Evolutionary conservation across 129 eudicot genomes (phyloP).

Genomic region (Silybum marianum): DNA sequence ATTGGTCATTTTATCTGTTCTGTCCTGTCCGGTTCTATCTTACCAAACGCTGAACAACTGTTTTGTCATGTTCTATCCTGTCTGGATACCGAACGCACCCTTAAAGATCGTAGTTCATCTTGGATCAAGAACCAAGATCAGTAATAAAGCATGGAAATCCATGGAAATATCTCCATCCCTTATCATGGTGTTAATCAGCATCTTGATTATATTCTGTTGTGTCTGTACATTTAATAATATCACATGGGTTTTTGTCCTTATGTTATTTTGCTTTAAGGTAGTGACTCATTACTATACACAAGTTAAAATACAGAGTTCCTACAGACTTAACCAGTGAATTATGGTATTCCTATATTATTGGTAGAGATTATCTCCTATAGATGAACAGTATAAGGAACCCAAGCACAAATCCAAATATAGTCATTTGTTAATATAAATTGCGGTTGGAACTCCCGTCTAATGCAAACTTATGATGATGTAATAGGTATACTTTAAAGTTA

Average conservation of each 20-base stretch:
- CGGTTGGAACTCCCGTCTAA: background rate
- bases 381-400: conserved; percentile 4
- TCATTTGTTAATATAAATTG: background rate
- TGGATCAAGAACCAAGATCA: conserved; percentile 15
- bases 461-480: conserved; percentile 11
- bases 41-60: no score
- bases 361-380: background rate
- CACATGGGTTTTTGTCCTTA: background rate
- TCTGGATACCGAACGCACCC: no score
- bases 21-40: no score
- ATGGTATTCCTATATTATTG: background rate
- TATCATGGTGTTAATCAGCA: conserved; percentile 3
- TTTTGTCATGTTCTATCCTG: no score
- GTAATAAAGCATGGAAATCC: conserved; percentile 5
- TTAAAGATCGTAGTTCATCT: conserved; percentile 1
- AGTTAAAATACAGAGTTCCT: background rate
- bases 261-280: conserved; percentile 7
- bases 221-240: background rate
- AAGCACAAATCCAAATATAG: background rate
- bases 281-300: conserved; percentile 11
- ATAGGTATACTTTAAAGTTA: conserved; percentile 8
- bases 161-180: background rate
- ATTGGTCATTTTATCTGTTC: no score
- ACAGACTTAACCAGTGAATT: background rate
- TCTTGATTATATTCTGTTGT: background rate